Evolutionary conservation across 305 asterid genomes (phyloP).

Genomic region (Fraxinus floribunda): DNA sequence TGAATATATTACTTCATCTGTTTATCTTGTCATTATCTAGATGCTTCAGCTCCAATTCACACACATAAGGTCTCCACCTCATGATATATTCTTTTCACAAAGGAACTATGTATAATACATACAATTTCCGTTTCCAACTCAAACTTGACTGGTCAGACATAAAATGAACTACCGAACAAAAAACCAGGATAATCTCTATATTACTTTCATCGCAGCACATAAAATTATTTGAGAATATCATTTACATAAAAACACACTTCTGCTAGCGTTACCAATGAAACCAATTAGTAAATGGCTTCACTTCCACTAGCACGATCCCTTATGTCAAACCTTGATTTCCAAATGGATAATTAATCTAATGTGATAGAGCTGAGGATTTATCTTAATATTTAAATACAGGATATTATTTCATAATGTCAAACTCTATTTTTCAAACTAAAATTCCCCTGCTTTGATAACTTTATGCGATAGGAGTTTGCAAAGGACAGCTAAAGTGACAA

Average conservation of each 20-base stretch:
- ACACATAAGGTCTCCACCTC: background rate
- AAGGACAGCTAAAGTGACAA: background rate
- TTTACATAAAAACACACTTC: background rate
- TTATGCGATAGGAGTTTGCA: background rate
- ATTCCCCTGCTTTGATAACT: background rate
- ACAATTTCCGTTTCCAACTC: background rate
- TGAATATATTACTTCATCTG: background rate
- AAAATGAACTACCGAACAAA: background rate
- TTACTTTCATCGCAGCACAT: background rate
- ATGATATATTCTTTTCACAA: background rate
- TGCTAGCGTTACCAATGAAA: background rate
- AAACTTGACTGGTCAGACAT: background rate
- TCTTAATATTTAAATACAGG: background rate
- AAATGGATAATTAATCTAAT: background rate
- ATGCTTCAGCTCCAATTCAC: background rate
- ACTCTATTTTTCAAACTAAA: background rate
- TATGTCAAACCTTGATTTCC: background rate
- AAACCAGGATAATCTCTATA: background rate
- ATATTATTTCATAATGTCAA: background rate
- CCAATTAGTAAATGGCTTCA: background rate
- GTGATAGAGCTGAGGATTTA: background rate
- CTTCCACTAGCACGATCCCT: background rate
- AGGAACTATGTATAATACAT: background rate
- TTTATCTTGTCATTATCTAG: background rate
- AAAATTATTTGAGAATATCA: background rate